Evolutionary conservation across 257 asterid genomes (phyloP), one percentile per base, ranked within the genome.

Genomic region (Nicotiana attenuata): DNA sequence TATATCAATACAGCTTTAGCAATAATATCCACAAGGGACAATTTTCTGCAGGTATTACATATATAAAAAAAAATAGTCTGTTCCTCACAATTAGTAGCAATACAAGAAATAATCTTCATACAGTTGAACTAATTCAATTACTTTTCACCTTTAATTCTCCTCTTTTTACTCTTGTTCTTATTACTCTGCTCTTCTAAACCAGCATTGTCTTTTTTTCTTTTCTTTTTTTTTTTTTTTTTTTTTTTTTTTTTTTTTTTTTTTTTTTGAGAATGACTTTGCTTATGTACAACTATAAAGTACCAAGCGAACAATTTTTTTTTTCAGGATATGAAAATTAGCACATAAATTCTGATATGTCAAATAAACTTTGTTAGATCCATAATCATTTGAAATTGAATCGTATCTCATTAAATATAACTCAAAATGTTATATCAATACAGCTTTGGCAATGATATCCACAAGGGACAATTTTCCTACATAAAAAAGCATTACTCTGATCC

Each of bases 141-240:
- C 61, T 68, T 33, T 9, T 66, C 65, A 3, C 76, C 80, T 82
- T 83, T 89, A 10, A 22, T 76, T 83, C 76, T 88, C 65, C 84
- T 85, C 84, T 75, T 85, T 80, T 88, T 92, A 77, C 80, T 87
- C 84, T 80, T 80, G 64, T 64, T 86, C 76, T 82, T 82, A 11
- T 81, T 68, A 56, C 24, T 82, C 81, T 67, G 81, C 81, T 85
- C 81, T 1, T 28, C 53, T 16, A 35, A 80, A 53, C 80, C 67
- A 22, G 20, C 28, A 24, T 35, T 53, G 14, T 57, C 81, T 29
- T 29, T 29, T 29, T 7, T 6, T 38, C 4, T 35, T 35, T 35
- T 35, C 0, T 6, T 35, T 38, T 1, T 38, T 1, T 7, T 0
- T 41, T 41, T 9, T 41, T 41, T 41, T 41, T 29, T 29, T 29